Conservation (phyloP, 176 grass and related monocot genomes). For the Alloteropsis semialata region DNA sequence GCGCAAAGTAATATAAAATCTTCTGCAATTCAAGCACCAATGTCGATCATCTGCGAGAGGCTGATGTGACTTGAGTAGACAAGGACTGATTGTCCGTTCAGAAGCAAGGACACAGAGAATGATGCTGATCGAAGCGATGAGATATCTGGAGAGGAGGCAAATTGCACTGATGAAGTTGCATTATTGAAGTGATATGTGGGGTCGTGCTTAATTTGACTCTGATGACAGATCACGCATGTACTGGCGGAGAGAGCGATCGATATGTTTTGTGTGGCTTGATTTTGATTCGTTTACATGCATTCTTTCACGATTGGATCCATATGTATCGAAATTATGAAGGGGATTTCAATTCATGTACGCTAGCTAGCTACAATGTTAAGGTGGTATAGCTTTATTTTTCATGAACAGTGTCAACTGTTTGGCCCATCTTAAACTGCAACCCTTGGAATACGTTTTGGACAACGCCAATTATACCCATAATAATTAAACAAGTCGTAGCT, state of each 20-base stretch:
- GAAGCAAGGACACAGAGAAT: neutral
- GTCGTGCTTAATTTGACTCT: neutral
- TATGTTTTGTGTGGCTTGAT: neutral
- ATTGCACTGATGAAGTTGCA: neutral
- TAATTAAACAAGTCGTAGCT: too few species aligned
- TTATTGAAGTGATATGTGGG: neutral
- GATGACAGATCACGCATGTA: neutral
- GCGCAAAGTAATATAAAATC: conserved; percentile 9
- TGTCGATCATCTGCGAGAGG: neutral
- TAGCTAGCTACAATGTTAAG: neutral
- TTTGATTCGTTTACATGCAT: neutral
- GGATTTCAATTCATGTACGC: neutral
- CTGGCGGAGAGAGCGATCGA: neutral
- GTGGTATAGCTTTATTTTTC: neutral
- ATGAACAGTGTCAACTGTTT: neutral
- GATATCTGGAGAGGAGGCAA: neutral
- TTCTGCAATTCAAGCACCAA: neutral
- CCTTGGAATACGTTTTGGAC: neutral
- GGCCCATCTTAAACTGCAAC: neutral
- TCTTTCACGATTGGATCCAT: neutral
- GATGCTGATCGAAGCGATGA: neutral
- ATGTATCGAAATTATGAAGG: neutral
- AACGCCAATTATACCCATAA: too few species aligned
- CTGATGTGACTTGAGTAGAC: conserved; percentile 28
- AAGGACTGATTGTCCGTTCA: neutral